phyloP scores from a whole-genome alignment of 2,329 filamentous ascomycete species.

The Lachnellula occidentalis region DNA sequence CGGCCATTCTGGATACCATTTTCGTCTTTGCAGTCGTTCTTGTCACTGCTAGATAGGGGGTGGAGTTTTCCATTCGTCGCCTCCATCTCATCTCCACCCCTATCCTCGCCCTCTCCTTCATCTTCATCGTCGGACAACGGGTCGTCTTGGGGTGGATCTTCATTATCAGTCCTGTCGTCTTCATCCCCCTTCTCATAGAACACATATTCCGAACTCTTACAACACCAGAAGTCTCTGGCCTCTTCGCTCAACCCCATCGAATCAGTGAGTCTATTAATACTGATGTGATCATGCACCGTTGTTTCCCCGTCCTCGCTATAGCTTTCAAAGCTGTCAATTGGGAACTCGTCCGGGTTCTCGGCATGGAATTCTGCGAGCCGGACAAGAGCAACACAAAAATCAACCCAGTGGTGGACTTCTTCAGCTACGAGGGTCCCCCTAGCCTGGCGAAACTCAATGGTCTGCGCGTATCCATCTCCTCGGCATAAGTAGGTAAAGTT shows the following conservation, averaged over 20 bases:
- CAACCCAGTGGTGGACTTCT: conserved; percentile 20
- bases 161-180: conserved; percentile 15
- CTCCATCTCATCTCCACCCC: neutral
- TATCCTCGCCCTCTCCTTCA: neutral
- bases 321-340: conserved; percentile 8
- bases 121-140: too few species aligned
- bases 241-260: conserved; percentile 13
- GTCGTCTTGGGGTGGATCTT: conserved; percentile 3
- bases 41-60: too few species aligned
- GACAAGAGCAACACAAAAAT: conserved; percentile 22
- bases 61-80: neutral
- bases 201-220: conserved; percentile 1
- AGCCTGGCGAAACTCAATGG: conserved; percentile 25
- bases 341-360: conserved; percentile 10
- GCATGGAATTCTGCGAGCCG: conserved; percentile 17
- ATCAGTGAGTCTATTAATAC: conserved; percentile 15
- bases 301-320: neutral
- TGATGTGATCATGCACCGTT: neutral
- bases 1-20: too few species aligned
- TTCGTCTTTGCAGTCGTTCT: too few species aligned
- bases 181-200: neutral
- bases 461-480: conserved; percentile 6
- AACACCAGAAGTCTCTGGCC: conserved; percentile 9
- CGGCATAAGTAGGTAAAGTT: conserved; percentile 15
- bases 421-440: conserved; percentile 14